A percentile compares a stretch with the other conserved stretches of the same genome.
Evolutionary conservation across 164 flowering plant genomes (phyloP).

Genomic region (Euptelea pleiosperma): DNA sequence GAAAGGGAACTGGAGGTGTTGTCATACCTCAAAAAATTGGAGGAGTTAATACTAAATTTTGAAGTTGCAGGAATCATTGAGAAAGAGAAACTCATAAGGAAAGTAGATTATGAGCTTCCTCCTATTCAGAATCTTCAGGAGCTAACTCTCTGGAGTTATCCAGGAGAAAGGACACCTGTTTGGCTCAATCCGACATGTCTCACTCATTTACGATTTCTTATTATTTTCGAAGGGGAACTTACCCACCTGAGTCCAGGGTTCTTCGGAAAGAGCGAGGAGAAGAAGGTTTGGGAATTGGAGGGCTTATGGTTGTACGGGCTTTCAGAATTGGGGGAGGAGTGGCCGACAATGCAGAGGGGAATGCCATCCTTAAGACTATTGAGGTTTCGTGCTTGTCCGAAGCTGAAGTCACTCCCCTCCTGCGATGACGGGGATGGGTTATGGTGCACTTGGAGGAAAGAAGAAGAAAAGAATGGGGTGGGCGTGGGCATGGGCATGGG

Average conservation of each 20-base stretch:
- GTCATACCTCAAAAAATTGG: not conserved
- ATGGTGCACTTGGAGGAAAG: no score
- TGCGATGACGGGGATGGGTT: no score
- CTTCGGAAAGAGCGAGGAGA: not conserved
- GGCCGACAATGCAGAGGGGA: no score
- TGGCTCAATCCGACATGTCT: constrained; percentile 1
- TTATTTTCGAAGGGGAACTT: not conserved
- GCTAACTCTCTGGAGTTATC: not conserved
- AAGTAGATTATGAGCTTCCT: not conserved
- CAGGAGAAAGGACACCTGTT: not conserved
- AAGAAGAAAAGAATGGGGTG: no score
- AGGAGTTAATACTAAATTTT: not conserved
- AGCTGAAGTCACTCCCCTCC: no score
- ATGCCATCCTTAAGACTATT: no score
- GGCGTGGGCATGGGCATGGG: no score
- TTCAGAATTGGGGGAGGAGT: no score
- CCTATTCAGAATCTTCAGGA: not conserved
- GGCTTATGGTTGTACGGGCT: no score
- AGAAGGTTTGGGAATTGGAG: not conserved
- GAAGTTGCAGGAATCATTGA: no score
- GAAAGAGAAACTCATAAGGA: no score
- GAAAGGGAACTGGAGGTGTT: not conserved
- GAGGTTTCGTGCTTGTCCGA: no score
- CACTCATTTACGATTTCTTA: not conserved
- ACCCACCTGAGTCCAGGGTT: not conserved